Evolutionary conservation across 306 rosid genomes (phyloP).

Genomic region (Prunus kanzakura): DNA sequence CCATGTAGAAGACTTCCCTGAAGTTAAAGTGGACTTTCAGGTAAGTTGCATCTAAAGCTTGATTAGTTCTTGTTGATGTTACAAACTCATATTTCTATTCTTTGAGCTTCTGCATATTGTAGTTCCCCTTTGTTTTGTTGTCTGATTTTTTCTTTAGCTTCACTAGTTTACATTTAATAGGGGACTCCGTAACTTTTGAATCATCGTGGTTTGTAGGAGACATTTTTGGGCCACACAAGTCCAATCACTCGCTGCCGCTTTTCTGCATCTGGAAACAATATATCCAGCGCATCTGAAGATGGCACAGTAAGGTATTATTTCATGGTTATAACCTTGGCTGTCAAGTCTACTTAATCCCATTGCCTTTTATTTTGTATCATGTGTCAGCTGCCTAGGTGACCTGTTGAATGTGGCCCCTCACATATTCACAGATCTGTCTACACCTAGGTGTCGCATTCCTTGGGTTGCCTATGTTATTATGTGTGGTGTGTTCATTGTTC

Average conservation of each 20-base stretch:
- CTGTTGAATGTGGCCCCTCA: not conserved
- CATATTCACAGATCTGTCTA: not conserved
- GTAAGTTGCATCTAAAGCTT: slow-evolving; percentile 32
- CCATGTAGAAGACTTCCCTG: slow-evolving; percentile 68
- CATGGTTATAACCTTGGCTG: not conserved
- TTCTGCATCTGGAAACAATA: slow-evolving; percentile 90
- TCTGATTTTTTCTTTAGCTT: not conserved
- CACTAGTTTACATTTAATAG: slow-evolving; percentile 22
- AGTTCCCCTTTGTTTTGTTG: not conserved
- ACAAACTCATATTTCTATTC: not conserved
- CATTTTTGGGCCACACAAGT: slow-evolving; percentile 96
- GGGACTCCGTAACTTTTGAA: slow-evolving; percentile 31
- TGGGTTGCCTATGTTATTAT: slow-evolving; percentile 13
- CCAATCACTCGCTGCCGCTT: slow-evolving; percentile 88
- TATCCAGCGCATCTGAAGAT: slow-evolving; percentile 95
- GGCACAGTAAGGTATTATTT: slow-evolving; percentile 84
- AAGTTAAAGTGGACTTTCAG: slow-evolving; percentile 87
- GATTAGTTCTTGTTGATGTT: not conserved
- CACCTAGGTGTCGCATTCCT: not conserved
- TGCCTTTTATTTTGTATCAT: slow-evolving; percentile 13
- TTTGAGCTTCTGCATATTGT: not conserved
- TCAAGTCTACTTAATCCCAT: not conserved
- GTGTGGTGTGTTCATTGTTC: not conserved
- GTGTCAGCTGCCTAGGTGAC: slow-evolving; percentile 12
- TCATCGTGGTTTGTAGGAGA: slow-evolving; percentile 63